phyloP scores from a whole-genome alignment of 495 filamentous ascomycete genomes.

The Neurospora sp. region DNA sequence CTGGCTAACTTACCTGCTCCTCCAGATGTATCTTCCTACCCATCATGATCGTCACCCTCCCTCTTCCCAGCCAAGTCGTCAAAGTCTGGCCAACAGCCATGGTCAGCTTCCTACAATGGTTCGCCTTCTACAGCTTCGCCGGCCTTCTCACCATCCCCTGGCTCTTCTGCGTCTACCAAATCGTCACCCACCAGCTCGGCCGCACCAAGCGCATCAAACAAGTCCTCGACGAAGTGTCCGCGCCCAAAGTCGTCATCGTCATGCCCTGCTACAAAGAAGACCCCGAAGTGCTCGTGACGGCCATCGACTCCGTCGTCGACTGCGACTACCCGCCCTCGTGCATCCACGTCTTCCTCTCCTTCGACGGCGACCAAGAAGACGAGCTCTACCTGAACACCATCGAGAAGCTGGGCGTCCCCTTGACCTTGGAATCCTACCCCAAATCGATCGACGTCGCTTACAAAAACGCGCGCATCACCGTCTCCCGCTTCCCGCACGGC shows the following conservation, averaged over 20 bases:
- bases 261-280: constrained; percentile 98
- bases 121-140: constrained; percentile 93
- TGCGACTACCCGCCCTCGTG: constrained; percentile 92
- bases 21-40: constrained; percentile 76
- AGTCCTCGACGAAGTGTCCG: constrained; percentile 71
- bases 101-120: constrained; percentile 76
- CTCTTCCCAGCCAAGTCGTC: constrained; percentile 62
- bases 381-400: constrained; percentile 86
- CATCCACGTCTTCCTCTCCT: constrained; percentile 93
- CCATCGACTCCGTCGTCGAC: constrained; percentile 84
- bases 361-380: constrained; percentile 82
- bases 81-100: constrained; percentile 57
- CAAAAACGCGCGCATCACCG: constrained; percentile 70
- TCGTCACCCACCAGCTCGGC: constrained; percentile 78
- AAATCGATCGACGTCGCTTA: constrained; percentile 88
- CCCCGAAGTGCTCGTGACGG: constrained; percentile 74
- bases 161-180: constrained; percentile 85
- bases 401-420: constrained; percentile 74
- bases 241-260: constrained; percentile 91
- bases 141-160: constrained; percentile 77
- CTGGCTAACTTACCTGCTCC: neutral
- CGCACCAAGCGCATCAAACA: constrained; percentile 72
- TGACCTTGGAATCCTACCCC: constrained; percentile 68
- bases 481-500: constrained; percentile 88
- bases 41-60: constrained; percentile 90